Evolutionary conservation across 495 filamentous ascomycete genomes (phyloP), one percentile per base, ranked within the genome.

Genomic region (Podospora sp.): DNA sequence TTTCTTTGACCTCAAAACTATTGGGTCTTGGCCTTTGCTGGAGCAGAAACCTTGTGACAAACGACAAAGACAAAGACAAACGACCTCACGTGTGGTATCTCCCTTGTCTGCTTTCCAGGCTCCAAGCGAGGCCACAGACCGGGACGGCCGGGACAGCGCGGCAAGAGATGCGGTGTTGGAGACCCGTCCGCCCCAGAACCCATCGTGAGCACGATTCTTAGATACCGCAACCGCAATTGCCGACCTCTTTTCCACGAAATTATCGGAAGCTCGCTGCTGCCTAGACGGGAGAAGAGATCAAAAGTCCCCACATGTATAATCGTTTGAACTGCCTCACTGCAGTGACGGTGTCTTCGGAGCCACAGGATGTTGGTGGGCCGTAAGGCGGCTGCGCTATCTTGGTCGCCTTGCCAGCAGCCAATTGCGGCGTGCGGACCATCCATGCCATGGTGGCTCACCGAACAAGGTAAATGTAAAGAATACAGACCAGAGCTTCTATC

Each of bases 381-480:
- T 55, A 22, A 55, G 52, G 52, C 52, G 52, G 20, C 24, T n/a
- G 24, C 52, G 52, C 52, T 55, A 55, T 52, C 52, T 55, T n/a
- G 20, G 52, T 2, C 52, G 52, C 52, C 52, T 55, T 3, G 7
- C 52, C 20, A 26, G 52, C 21, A 26, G 52, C 52, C 52, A 55
- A 55, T 55, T 2, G 52, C 8, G 9, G 52, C 21, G 9, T n/a
- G 52, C 20, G 21, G 52, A 24, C 21, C 52, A 24, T 22, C 21
- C 52, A 55, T 22, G 20, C 21, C 9, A 4, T 6, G 20, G 52
- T 55, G 52, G 24, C 56, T 33, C 25, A 59, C 56, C 56, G 56
- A 59, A 33, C 56, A 25, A 2, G 56, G 56, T 26, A 59, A 55
- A 29, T 59, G 7, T 22, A 33, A 59, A 59, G 56, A 59, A 59